Evolutionary conservation across 1,284 basidiomycete species (phyloP).

Genomic region (Leccinum fuscescens): DNA sequence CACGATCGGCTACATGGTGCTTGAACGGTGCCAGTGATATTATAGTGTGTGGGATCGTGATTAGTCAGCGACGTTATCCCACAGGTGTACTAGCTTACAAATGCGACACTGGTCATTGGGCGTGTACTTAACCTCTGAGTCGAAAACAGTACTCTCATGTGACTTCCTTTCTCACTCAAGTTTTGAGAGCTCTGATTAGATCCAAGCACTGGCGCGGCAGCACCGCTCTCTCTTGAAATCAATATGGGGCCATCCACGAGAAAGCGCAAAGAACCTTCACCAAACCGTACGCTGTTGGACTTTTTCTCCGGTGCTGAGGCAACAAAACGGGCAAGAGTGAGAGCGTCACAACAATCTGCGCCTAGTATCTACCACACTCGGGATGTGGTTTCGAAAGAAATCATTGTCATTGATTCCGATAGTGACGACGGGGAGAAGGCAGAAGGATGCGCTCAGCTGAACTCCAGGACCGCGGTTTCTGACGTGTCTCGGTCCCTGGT

Average conservation of each 20-base stretch:
- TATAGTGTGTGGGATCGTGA: neutral
- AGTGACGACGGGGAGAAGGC: slow-evolving; percentile 38
- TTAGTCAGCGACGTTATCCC: neutral
- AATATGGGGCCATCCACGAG: slow-evolving; percentile 35
- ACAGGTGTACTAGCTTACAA: neutral
- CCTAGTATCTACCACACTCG: slow-evolving; percentile 5
- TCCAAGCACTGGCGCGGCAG: neutral
- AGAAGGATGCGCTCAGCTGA: neutral
- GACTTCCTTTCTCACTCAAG: neutral
- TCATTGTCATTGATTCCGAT: slow-evolving; percentile 63
- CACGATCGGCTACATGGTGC: neutral
- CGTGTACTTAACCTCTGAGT: neutral
- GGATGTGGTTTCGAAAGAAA: slow-evolving; percentile 32
- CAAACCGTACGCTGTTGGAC: slow-evolving; percentile 46
- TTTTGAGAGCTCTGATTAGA: neutral
- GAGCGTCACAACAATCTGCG: slow-evolving; percentile 1
- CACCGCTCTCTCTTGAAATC: neutral
- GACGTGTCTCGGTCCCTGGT: neutral
- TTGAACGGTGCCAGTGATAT: neutral
- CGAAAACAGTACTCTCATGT: neutral
- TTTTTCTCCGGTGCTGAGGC: slow-evolving; percentile 44
- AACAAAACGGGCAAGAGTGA: slow-evolving; percentile 24
- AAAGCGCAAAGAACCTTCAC: slow-evolving; percentile 41
- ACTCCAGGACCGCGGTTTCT: neutral
- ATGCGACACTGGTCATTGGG: neutral